Base-by-base conservation (phyloP, 2,329 filamentous ascomycete species). In the Fusarium dimerum region DNA sequence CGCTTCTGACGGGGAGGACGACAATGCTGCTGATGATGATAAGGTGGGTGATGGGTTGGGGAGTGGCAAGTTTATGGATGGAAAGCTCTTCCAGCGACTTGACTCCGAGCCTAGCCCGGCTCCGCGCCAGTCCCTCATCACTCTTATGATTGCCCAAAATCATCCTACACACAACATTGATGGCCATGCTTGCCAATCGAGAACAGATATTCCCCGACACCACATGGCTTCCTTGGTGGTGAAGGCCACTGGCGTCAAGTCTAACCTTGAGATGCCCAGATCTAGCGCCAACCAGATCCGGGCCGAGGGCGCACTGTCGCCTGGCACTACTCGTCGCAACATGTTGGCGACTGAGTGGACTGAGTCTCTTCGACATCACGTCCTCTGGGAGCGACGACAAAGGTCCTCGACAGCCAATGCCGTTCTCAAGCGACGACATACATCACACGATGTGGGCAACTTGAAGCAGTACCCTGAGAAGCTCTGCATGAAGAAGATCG, bases 281-380 rank as follows among this genome's bases (percentile, higher is more conserved):
- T 87, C 90, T 2, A 70, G 67, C 5, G 82, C 83, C 1, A 82
- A 82, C n/a, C 86, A 86, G 51, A 70, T 72, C 39, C 71, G 78
- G 44, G 84, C 89, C 59, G 88, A 90, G 50, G 84, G 86, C 29
- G 89, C 91, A 2, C 81, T 96, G 59, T 97, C 94, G 6, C 94
- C 94, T 5, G 85, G 92, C 52, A 97, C 93, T 0, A 97, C 92
- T 1, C 85, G 94, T 47, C 85, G 92, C 55, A 95, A 97, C 73
- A 99, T 99, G 94, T 82, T 99, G 51, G 88, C 90, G 9, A 95
- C 90, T 1, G 94, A 99, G 75, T 78, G 99, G 49, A 97, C 93
- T 3, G 92, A 96, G 70, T 96, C 91, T 18, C 85, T 99, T 4
- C 86, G 94, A 18, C 89, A 92, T 63, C 90, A 97, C 65, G 85